These are phyloP conservation scores for Linum usitatissimum DNA, from an alignment of 345 rosid genomes.

Conservation along the genomic window DNA sequence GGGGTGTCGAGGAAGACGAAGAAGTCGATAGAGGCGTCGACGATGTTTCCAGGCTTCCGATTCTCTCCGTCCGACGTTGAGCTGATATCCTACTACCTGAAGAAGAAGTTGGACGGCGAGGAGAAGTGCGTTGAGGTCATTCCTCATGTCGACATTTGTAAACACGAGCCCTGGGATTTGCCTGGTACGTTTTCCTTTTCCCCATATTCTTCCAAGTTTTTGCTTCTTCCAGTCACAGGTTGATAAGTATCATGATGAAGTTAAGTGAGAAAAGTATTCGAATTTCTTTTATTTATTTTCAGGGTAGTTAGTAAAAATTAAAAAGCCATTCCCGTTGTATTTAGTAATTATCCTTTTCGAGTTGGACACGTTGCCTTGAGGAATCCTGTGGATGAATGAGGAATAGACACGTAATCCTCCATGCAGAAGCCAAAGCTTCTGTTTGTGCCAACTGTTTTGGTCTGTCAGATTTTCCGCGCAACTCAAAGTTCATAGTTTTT, in stretches of 20 bases:
- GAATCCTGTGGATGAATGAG: not conserved
- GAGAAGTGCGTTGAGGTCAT: conserved; percentile 63
- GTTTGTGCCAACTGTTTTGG: too few relatives aligned
- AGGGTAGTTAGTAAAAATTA: too few relatives aligned
- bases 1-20: conserved; percentile 50
- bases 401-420: not conserved
- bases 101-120: conserved; percentile 62
- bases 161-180: conserved; percentile 80
- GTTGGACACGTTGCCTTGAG: not conserved
- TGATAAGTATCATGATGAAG: too few relatives aligned
- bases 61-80: conserved; percentile 82
- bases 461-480: too few relatives aligned
- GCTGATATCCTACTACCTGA: conserved; percentile 62
- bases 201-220: not conserved
- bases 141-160: conserved; percentile 61
- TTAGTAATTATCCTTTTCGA: not conserved
- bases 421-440: not conserved
- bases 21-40: conserved; percentile 45
- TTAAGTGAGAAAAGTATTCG: too few relatives aligned
- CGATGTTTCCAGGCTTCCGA: conserved; percentile 72
- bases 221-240: too few relatives aligned
- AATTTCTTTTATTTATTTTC: too few relatives aligned
- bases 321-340: too few relatives aligned
- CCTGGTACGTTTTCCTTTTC: conserved; percentile 38
- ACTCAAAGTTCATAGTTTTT: too few relatives aligned